Base-by-base conservation (phyloP, 1,284 basidiomycete species). In the Naganishia liquefaciens region DNA sequence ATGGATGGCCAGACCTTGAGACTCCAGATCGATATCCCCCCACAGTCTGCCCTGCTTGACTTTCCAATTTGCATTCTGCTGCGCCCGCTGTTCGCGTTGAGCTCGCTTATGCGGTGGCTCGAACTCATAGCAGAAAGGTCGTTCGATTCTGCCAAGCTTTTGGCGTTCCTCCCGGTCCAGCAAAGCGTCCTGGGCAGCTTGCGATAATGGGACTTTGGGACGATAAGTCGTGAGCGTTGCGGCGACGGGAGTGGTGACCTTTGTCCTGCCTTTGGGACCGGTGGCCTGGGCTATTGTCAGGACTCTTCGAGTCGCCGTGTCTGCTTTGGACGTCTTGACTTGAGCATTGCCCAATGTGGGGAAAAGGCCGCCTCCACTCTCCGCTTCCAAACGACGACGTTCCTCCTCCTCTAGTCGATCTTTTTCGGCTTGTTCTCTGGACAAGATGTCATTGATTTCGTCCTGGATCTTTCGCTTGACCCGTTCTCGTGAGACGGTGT, bases 311-410 rank as follows among this genome's bases (percentile, higher is more conserved):
- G 43, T 21, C 53, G 27, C 21, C 5, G 27, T 60, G 30, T 53
- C 11, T 57, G 43, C 19, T 23, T 60, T 60, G 7, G 42, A 43
- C 0, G 61, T 47, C 25, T 63, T 62, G 23, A 57, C 67, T 17
- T 62, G 40, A 9, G 46, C 46, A 3, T 69, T 70, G 2, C 69
- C 62, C 7, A 79, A 65, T 19, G 73, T 69, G 7, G 78, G 78
- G 70, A 79, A 79, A 4, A 75, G 69, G 0, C 77, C 78, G 19
- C 75, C 76, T 1, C 75, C 78, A n/a, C 72, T 72, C 53, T 73
- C 70, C 15, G 70, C 71, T 10, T 71, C 52, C n/a, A 75, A 63
- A 21, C 69, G 54, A 21, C 72, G 74, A 19, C 69, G 65, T 23
- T 72, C 69, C 50, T 63, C 68, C 10, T 71, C 64, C 58, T 78